A percentile compares a stretch with the other conserved stretches of the same genome.
phyloP scores from a whole-genome alignment of 2,329 filamentous ascomycete species.

The Cladophialophora chaetospira region DNA sequence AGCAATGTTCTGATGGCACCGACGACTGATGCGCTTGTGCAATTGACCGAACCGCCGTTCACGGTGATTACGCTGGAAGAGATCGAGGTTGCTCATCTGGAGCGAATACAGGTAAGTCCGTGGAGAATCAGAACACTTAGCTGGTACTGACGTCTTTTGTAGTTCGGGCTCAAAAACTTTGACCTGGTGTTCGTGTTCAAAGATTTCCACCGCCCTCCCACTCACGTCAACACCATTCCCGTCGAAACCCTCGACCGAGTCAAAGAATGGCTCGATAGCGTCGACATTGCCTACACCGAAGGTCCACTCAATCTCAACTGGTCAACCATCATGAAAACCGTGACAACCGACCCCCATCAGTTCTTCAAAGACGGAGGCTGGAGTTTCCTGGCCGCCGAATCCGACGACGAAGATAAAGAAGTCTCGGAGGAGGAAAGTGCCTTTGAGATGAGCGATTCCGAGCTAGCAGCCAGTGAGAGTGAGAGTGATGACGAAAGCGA shows the following conservation, averaged over 20 bases:
- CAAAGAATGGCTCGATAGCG: slow-evolving; percentile 96
- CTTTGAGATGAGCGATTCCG: slow-evolving; percentile 86
- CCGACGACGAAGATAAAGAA: slow-evolving; percentile 76
- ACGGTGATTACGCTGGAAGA: slow-evolving; percentile 93
- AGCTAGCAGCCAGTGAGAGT: slow-evolving; percentile 66
- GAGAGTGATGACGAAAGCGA: slow-evolving; percentile 88
- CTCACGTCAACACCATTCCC: slow-evolving; percentile 97
- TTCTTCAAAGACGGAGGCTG: slow-evolving; percentile 97
- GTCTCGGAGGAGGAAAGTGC: slow-evolving; percentile 85
- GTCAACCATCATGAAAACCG: slow-evolving; percentile 99
- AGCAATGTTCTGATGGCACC: slow-evolving; percentile 95
- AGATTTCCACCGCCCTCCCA: slow-evolving; percentile 86
- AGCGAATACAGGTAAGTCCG: slow-evolving; percentile 71
- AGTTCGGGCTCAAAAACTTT: slow-evolving; percentile 98
- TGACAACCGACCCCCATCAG: slow-evolving; percentile 85
- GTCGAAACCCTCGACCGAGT: slow-evolving; percentile 92
- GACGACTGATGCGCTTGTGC: slow-evolving; percentile 93
- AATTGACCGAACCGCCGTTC: slow-evolving; percentile 95
- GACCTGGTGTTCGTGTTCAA: slow-evolving; percentile 98
- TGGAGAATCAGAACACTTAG: not conserved
- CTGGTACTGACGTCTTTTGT: slow-evolving; percentile 34
- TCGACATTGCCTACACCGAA: slow-evolving; percentile 91
- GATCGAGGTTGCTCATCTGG: slow-evolving; percentile 92
- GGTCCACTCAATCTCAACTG: slow-evolving; percentile 97
- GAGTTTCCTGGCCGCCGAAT: slow-evolving; percentile 86